These are phyloP conservation scores for Pythium insidiosum DNA, from an alignment of 352 stramenopile species.

Conservation along the genomic window DNA sequence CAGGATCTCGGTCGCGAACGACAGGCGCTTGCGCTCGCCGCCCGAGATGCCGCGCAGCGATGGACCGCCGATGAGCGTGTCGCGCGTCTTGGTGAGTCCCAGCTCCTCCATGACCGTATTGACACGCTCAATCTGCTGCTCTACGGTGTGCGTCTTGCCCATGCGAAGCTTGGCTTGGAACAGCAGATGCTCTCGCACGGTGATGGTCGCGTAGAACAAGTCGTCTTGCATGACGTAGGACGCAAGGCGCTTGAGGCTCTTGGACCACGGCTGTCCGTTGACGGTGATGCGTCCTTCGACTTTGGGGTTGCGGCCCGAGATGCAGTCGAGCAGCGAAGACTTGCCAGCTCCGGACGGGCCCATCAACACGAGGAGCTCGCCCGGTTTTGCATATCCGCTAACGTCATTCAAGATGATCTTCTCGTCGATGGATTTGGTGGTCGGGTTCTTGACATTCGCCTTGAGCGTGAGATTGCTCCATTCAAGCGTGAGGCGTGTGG, in stretches of 20 bases:
- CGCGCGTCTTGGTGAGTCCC: conserved; percentile 37
- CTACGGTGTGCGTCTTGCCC: conserved; percentile 22
- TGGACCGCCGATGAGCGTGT: conserved; percentile 47
- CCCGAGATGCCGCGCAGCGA: conserved; percentile 4
- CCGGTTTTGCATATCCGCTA: conserved; percentile 29
- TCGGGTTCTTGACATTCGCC: conserved; percentile 24
- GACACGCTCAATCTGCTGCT: conserved; percentile 28
- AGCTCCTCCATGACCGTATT: conserved; percentile 50
- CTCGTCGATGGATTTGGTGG: conserved; percentile 31
- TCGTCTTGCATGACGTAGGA: conserved; percentile 89
- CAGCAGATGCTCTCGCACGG: conserved; percentile 82
- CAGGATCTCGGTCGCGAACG: conserved; percentile 77
- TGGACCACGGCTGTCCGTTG: conserved; percentile 46
- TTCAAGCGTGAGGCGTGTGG: conserved; percentile 29
- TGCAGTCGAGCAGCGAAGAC: conserved; percentile 92
- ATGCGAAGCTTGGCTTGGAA: conserved; percentile 81
- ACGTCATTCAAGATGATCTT: conserved; percentile 51
- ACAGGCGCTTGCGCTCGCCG: conserved; percentile 56
- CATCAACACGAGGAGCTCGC: conserved; percentile 60
- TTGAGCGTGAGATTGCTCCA: conserved; percentile 30
- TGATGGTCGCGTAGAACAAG: conserved; percentile 83
- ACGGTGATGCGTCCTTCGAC: conserved; percentile 53
- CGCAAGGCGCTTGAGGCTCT: conserved; percentile 17
- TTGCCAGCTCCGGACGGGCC: conserved; percentile 77
- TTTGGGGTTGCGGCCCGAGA: conserved; percentile 82